Evolutionary conservation across 768 basidiomycete species (phyloP), one percentile per base, ranked within the genome.

Genomic region (Lactarius psammicola): DNA sequence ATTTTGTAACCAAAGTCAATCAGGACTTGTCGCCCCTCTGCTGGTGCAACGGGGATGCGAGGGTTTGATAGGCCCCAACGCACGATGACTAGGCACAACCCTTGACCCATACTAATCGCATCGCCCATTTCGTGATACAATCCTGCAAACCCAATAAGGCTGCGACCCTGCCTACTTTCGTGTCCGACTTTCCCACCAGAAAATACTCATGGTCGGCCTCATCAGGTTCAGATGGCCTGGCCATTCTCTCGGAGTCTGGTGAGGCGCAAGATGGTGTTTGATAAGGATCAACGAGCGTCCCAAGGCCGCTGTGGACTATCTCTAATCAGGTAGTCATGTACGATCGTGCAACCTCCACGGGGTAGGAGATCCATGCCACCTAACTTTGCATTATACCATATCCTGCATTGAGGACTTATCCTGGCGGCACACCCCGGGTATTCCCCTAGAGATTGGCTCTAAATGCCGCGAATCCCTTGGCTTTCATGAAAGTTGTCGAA

Each of bases 221-320:
- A 55, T 62, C 23, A 26, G 49, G 38, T 59, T 26, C 26, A 30
- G 40, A 44, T 59, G 28, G 26, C n/a, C 13, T 13, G 38, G 31
- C 65, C 65, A 33, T 59, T 17, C 20, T 55, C 56, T 62, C 61
- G 65, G 61, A 51, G 34, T 57, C 44, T 33, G 49, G 42, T 57
- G 34, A 62, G 56, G 60, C 60, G 51, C 38, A 54, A 49, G 9
- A 38, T 53, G 34, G 20, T 54, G n/a, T 34, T 59, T 38, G 40
- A 67, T 63, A 55, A 63, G 40, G 66, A 63, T 67, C 42, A 56
- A 55, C 66, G 57, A 55, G 40, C 51, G 56, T 55, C 57, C 20
- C 13, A 30, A 20, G 38, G 34, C 26, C 30, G 26, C 38, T 0
- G 30, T 61, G 28, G 38, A 60, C 56, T 58, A 56, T 57, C 42